Percentiles rank a stretch among this genome's conserved stretches.
Conservation (phyloP, 2,329 filamentous ascomycete genomes). For the Metarhizium rileyi region DNA sequence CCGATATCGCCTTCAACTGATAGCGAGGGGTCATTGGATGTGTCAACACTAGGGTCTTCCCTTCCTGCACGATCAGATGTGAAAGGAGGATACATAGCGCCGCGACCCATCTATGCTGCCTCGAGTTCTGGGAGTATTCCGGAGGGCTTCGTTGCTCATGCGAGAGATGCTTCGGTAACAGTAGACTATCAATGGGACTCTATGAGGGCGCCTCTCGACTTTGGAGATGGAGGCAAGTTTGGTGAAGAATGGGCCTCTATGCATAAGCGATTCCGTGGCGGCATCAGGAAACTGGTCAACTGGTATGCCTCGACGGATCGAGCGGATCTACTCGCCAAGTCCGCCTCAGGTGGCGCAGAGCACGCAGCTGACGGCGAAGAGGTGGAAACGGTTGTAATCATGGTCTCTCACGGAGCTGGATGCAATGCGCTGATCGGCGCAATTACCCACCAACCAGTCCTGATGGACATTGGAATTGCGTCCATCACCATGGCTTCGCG, state of each 20-base stretch:
- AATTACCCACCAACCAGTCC: constrained; percentile 80
- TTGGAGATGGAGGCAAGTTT: constrained; percentile 80
- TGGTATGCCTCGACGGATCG: constrained; percentile 64
- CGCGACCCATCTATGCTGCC: constrained; percentile 73
- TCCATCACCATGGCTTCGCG: constrained; percentile 82
- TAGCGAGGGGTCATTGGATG: constrained; percentile 15
- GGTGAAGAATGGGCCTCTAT: constrained; percentile 94
- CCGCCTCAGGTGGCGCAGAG: constrained; percentile 15
- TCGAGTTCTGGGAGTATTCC: constrained; percentile 75
- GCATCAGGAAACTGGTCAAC: constrained; percentile 66
- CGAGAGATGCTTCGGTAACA: constrained; percentile 72
- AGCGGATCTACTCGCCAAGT: constrained; percentile 39
- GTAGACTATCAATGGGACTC: constrained; percentile 98
- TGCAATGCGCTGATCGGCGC: constrained; percentile 93
- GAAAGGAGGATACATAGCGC: constrained; percentile 56
- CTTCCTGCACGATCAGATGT: constrained; percentile 20
- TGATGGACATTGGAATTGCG: constrained; percentile 82
- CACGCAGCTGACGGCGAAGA: constrained; percentile 44
- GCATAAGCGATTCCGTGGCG: constrained; percentile 80
- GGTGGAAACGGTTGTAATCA: constrained; percentile 67
- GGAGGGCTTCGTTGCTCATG: constrained; percentile 79
- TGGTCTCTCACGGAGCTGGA: constrained; percentile 91
- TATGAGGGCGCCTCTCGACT: constrained; percentile 64
- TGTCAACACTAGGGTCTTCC: constrained; percentile 24
- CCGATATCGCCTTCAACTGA: constrained; percentile 15